Evolutionary conservation across 2,329 filamentous ascomycete genomes (phyloP).

Genomic region (Fusarium gaditjirri): DNA sequence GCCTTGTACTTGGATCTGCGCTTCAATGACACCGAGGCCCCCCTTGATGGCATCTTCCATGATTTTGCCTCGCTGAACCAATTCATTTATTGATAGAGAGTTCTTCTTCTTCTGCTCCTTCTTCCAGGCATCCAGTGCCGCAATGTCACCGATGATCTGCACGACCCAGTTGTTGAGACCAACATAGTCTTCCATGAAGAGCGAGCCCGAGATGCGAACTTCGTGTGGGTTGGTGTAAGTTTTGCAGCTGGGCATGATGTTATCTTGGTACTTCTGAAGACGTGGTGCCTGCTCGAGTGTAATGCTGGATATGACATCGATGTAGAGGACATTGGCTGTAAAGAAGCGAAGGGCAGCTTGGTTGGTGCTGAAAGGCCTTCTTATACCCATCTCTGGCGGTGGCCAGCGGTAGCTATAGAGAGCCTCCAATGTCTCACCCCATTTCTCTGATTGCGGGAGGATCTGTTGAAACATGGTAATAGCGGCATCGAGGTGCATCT

Average conservation of each 20-base stretch:
- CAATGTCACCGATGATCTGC: constrained; percentile 63
- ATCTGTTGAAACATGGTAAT: constrained; percentile 61
- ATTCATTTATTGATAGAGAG: constrained; percentile 57
- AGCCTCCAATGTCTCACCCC: constrained; percentile 50
- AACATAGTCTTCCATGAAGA: constrained; percentile 62
- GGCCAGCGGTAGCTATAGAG: constrained; percentile 50
- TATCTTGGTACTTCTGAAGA: constrained; percentile 54
- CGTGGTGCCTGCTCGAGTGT: constrained; percentile 56
- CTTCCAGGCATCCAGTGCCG: constrained; percentile 66
- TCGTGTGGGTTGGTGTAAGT: constrained; percentile 23
- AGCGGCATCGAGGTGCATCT: constrained; percentile 61
- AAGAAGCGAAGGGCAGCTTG: constrained; percentile 61
- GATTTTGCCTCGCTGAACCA: constrained; percentile 56
- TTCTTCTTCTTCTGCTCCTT: constrained; percentile 56
- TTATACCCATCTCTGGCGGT: constrained; percentile 47
- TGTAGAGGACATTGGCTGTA: constrained; percentile 58
- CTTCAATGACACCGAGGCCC: constrained; percentile 47
- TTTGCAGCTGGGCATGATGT: constrained; percentile 51
- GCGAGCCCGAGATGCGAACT: constrained; percentile 42
- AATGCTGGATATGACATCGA: constrained; percentile 62
- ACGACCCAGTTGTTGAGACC: constrained; percentile 69
- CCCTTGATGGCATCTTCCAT: constrained; percentile 53
- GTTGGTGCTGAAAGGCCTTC: constrained; percentile 56
- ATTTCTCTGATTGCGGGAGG: constrained; percentile 51
- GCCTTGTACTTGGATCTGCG: constrained; percentile 5